A percentile compares a stretch with the other conserved stretches of the same genome.
phyloP scores from a whole-genome alignment of 2,329 filamentous ascomycete genomes.

The Aureobasidium leucospermi region DNA sequence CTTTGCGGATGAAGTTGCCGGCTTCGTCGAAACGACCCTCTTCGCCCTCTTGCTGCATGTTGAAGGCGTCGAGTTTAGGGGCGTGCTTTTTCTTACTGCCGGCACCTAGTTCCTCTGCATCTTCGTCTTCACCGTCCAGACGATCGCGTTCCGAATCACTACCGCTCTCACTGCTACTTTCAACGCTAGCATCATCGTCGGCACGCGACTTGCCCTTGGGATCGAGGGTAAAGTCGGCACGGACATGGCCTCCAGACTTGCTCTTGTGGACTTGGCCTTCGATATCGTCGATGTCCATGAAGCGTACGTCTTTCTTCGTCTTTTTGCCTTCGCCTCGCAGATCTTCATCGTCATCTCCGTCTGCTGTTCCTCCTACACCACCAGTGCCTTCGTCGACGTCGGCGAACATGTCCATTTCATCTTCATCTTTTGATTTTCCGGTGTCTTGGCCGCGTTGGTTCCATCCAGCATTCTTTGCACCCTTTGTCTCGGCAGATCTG shows the following conservation, averaged over 20 bases:
- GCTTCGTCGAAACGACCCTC: constrained; percentile 86
- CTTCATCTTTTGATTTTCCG: constrained; percentile 50
- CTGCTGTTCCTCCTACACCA: constrained; percentile 22
- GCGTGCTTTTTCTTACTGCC: constrained; percentile 89
- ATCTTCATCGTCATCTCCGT: constrained; percentile 49
- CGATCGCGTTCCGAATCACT: constrained; percentile 61
- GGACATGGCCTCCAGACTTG: constrained; percentile 63
- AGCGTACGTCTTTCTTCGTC: constrained; percentile 56
- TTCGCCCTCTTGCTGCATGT: constrained; percentile 82
- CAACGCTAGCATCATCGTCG: constrained; percentile 54
- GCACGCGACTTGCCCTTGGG: constrained; percentile 34
- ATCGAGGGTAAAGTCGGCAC: constrained; percentile 52
- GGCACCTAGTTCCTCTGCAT: constrained; percentile 85
- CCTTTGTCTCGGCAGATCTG: neutral
- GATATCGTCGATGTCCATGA: constrained; percentile 58
- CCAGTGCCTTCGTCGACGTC: constrained; percentile 54
- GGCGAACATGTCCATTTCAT: constrained; percentile 78
- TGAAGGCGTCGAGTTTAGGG: constrained; percentile 92
- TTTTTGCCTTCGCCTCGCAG: constrained; percentile 48
- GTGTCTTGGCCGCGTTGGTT: constrained; percentile 27
- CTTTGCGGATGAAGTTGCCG: constrained; percentile 88
- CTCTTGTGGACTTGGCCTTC: constrained; percentile 70
- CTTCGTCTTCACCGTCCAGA: constrained; percentile 55
- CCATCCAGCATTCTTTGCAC: constrained; percentile 29
- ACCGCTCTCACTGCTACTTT: constrained; percentile 50